Evolutionary conservation across 176 grass and related monocot genomes (phyloP).

Genomic region (Calamus simplicifolius): DNA sequence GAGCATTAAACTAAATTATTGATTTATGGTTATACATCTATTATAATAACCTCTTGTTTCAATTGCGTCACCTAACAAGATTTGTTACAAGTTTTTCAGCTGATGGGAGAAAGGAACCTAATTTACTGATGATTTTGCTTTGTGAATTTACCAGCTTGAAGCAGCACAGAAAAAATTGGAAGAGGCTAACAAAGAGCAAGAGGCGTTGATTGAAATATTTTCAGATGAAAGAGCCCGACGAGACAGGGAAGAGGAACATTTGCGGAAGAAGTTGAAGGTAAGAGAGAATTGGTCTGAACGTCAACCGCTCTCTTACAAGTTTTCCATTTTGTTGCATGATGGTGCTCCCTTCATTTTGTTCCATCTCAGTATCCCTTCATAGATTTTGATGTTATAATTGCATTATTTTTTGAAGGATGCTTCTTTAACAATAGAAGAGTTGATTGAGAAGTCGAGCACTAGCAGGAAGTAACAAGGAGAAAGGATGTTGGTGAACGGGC

Average conservation of each 20-base stretch:
- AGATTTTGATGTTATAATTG: neutral
- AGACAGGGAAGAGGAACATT: slow-evolving; percentile 66
- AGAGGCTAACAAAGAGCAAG: slow-evolving; percentile 72
- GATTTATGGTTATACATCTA: too few relatives aligned
- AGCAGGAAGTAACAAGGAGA: slow-evolving; percentile 35
- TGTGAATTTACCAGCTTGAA: slow-evolving; percentile 53
- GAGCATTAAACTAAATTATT: too few relatives aligned
- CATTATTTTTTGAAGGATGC: slow-evolving; percentile 42
- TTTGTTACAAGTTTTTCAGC: too few relatives aligned
- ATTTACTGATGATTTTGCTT: neutral
- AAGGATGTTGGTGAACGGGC: too few relatives aligned
- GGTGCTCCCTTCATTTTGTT: neutral
- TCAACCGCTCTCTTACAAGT: neutral
- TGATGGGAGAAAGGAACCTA: neutral
- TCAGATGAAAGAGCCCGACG: slow-evolving; percentile 83
- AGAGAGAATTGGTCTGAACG: slow-evolving; percentile 4
- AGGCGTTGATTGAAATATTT: slow-evolving; percentile 84
- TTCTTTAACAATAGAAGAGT: slow-evolving; percentile 55
- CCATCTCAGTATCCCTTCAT: neutral
- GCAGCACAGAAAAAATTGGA: slow-evolving; percentile 64
- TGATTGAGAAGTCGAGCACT: slow-evolving; percentile 46
- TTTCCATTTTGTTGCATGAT: neutral
- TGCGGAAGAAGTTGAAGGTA: slow-evolving; percentile 86
- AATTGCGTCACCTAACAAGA: too few relatives aligned
- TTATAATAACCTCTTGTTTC: too few relatives aligned